These are phyloP conservation scores for Monascus purpureus DNA, from an alignment of 495 filamentous ascomycete species.

Conservation along the genomic window DNA sequence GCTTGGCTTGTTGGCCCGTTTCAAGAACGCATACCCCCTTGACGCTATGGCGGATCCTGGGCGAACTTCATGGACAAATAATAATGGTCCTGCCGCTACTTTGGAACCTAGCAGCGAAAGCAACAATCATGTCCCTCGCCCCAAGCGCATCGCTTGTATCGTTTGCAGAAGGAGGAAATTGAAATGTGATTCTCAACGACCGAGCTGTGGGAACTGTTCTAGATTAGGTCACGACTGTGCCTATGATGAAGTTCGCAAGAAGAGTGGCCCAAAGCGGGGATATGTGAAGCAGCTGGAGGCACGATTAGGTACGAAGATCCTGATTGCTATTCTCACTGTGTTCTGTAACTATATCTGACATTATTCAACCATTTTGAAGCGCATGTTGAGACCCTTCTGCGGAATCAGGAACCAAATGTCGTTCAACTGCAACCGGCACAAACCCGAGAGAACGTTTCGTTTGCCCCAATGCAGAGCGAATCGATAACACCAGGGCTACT, in stretches of 20 bases:
- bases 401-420: conserved; percentile 36
- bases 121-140: conserved; percentile 55
- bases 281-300: conserved; percentile 98
- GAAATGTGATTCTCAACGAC: conserved; percentile 55
- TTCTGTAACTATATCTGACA: conserved; percentile 7
- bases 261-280: conserved; percentile 94
- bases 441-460: conserved; percentile 12
- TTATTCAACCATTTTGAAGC: conserved; percentile 33
- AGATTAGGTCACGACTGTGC: conserved; percentile 80
- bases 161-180: conserved; percentile 90
- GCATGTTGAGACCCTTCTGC: conserved; percentile 88
- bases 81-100: not conserved
- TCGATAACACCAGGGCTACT: conserved; percentile 9
- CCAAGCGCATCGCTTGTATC: conserved; percentile 92
- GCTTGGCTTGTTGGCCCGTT: too few species aligned
- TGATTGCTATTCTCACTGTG: not conserved
- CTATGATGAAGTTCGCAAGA: conserved; percentile 92
- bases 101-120: conserved; percentile 23
- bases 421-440: conserved; percentile 7
- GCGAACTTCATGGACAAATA: too few species aligned
- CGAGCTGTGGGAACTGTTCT: conserved; percentile 86
- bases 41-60: not conserved
- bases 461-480: conserved; percentile 12
- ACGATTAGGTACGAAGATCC: conserved; percentile 55
- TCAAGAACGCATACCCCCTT: too few species aligned